Evolutionary conservation across 805 yeast genomes (phyloP).

Genomic region (Teunomyces gatunensis): DNA sequence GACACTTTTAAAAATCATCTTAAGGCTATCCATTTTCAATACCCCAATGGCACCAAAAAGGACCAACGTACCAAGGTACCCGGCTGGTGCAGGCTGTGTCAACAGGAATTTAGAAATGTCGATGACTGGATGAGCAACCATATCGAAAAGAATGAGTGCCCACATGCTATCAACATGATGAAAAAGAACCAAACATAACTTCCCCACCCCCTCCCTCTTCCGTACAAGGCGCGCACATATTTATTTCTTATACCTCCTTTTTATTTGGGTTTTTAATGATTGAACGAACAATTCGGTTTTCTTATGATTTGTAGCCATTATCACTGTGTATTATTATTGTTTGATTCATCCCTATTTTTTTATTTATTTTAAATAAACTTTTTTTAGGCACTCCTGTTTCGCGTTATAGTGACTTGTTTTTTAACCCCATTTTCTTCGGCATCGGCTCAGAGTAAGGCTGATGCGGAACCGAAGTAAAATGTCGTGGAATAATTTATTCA

Average conservation of each 20-base stretch:
- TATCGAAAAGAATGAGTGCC: conserved; percentile 52
- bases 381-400: neutral
- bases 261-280: conserved; percentile 4
- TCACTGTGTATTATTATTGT: neutral
- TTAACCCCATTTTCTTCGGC: neutral
- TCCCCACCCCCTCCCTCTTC: no score
- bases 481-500: neutral
- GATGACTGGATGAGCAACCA: conserved; percentile 80
- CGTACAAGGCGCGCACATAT: conserved; percentile 4
- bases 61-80: conserved; percentile 63
- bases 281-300: conserved; percentile 1
- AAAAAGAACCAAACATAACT: conserved; percentile 9
- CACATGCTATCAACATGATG: conserved; percentile 11
- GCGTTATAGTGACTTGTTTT: neutral
- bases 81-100: conserved; percentile 82
- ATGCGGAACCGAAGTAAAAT: neutral
- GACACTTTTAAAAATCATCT: conserved; percentile 91
- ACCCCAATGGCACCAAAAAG: conserved; percentile 84
- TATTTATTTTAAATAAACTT: neutral
- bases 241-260: neutral
- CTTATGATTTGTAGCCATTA: neutral
- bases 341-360: neutral
- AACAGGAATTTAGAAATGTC: conserved; percentile 58
- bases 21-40: conserved; percentile 84
- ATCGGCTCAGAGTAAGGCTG: neutral